These are phyloP conservation scores for Lobosporangium transversale DNA, from an alignment of 192 early-diverging fungal species.

Conservation along the genomic window DNA sequence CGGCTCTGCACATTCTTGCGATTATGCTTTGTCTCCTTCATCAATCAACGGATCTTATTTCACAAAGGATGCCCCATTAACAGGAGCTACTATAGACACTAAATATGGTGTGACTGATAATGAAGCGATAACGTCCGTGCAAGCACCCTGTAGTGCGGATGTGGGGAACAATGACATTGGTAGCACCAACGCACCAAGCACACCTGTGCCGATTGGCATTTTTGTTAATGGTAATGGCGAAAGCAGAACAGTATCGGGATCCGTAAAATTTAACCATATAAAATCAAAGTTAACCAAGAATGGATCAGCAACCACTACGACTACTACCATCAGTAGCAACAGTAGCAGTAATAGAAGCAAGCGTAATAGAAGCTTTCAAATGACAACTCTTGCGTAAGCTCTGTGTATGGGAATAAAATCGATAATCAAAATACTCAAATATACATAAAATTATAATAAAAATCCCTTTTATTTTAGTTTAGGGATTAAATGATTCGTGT, in stretches of 20 bases:
- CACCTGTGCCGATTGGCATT: too few relatives aligned
- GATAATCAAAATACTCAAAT: too few relatives aligned
- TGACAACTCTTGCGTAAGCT: not conserved
- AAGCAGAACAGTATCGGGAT: not conserved
- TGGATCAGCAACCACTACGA: not conserved
- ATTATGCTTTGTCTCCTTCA: too few relatives aligned
- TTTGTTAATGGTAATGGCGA: not conserved
- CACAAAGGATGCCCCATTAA: not conserved
- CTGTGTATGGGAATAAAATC: too few relatives aligned
- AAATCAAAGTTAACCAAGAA: not conserved
- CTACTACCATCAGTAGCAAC: not conserved
- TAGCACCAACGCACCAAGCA: too few relatives aligned
- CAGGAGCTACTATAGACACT: not conserved
- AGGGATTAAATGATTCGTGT: too few relatives aligned
- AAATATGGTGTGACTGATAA: not conserved
- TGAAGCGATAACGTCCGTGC: not conserved
- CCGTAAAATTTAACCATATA: not conserved
- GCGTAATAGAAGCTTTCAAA: not conserved
- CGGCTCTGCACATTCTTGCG: not conserved
- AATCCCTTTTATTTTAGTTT: too few relatives aligned
- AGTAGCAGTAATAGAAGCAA: not conserved
- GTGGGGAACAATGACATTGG: not conserved
- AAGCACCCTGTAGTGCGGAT: not conserved
- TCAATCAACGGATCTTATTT: not conserved
- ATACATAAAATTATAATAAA: too few relatives aligned